Conservation (phyloP, 2,329 filamentous ascomycete genomes). For the Xylaria sp. region DNA sequence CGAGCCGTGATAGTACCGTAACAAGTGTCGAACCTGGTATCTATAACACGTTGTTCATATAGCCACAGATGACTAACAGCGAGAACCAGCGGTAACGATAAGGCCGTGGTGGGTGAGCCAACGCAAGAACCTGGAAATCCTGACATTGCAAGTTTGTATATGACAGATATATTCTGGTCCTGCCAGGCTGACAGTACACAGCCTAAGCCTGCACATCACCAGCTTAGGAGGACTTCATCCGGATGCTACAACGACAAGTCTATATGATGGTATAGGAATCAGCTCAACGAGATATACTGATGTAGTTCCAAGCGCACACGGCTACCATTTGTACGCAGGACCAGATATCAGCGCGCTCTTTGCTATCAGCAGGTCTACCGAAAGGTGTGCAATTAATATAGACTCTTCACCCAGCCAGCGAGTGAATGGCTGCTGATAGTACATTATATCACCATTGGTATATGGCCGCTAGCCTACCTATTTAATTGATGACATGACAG, state of each 20-base stretch:
- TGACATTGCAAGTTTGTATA: neutral
- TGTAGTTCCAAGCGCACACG: slow-evolving; percentile 2
- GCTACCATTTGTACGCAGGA: slow-evolving; percentile 18
- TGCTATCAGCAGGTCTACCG: slow-evolving; percentile 20
- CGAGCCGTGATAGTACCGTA: slow-evolving; percentile 2
- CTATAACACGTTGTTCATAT: slow-evolving; percentile 21
- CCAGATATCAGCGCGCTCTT: neutral
- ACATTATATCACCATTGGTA: neutral
- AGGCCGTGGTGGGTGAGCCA: neutral
- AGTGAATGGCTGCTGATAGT: slow-evolving; percentile 7
- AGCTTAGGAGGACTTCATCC: slow-evolving; percentile 7
- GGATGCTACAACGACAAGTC: neutral
- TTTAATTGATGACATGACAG: slow-evolving; percentile 23
- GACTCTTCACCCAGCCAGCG: slow-evolving; percentile 8
- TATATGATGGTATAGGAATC: slow-evolving; percentile 12
- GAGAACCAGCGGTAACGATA: slow-evolving; percentile 7
- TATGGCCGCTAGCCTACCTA: neutral
- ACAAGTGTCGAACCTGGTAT: slow-evolving; percentile 6
- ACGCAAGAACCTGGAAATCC: slow-evolving; percentile 10
- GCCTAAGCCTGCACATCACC: neutral
- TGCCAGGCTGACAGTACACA: neutral
- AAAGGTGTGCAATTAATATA: slow-evolving; percentile 38
- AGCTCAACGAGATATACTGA: neutral
- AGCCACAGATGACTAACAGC: neutral
- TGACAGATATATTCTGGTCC: neutral